phyloP scores from a whole-genome alignment of 768 basidiomycete genomes.

The Lactarius hengduanensis region DNA sequence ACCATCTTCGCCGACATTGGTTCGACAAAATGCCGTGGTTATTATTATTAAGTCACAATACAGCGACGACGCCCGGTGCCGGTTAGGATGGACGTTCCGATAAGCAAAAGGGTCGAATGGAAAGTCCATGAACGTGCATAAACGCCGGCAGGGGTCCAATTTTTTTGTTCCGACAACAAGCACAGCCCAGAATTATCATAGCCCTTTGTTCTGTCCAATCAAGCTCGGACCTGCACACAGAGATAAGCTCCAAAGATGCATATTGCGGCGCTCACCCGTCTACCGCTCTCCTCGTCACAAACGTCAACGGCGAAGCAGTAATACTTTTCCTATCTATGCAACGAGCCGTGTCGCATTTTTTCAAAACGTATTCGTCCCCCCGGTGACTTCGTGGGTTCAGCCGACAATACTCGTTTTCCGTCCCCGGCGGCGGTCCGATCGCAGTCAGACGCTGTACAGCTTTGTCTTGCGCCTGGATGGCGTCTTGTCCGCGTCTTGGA shows the following conservation, averaged over 20 bases:
- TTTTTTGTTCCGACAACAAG: neutral
- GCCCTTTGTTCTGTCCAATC: neutral
- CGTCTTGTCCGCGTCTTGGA: neutral
- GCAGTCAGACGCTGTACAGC: constrained; percentile 12
- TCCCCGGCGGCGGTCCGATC: neutral
- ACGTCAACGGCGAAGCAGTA: neutral
- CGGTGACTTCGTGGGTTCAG: neutral
- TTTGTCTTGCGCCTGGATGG: constrained; percentile 12
- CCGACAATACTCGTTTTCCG: neutral
- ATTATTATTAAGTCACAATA: neutral
- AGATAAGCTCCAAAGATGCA: constrained; percentile 10
- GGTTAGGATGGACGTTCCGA: constrained; percentile 15
- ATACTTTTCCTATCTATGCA: constrained; percentile 5
- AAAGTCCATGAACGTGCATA: constrained; percentile 8
- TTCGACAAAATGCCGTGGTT: constrained; percentile 4
- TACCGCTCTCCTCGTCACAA: neutral
- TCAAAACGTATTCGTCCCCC: constrained; percentile 7
- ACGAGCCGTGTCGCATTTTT: neutral
- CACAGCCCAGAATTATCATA: neutral
- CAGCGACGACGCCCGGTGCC: constrained; percentile 4
- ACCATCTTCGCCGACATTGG: constrained; percentile 13
- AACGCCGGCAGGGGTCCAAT: neutral
- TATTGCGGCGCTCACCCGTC: constrained; percentile 1
- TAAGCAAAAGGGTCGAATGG: constrained; percentile 19
- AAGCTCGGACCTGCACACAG: constrained; percentile 1